Evolutionary conservation across 1,139 yeast genomes (phyloP).

Genomic region (Diutina mesorugosa): DNA sequence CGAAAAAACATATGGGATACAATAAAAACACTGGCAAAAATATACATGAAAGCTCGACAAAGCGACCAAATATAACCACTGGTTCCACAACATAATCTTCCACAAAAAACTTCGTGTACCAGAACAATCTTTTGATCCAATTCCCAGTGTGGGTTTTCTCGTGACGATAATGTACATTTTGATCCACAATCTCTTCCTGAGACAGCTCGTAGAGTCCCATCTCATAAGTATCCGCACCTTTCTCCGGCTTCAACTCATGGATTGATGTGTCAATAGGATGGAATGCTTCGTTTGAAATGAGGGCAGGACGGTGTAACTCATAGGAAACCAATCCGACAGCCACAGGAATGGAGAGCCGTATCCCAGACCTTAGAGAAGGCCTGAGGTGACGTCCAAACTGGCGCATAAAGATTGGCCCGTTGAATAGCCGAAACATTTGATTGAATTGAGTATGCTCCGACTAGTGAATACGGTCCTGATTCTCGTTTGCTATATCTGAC

Average conservation of each 20-base stretch:
- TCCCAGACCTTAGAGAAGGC: background rate
- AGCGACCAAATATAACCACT: conserved; percentile 49
- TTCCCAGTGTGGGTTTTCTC: conserved; percentile 14
- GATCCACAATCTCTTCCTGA: conserved; percentile 31
- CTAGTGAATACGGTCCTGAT: background rate
- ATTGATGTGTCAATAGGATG: background rate
- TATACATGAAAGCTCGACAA: conserved; percentile 50
- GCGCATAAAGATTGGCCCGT: background rate
- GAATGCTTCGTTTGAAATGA: background rate
- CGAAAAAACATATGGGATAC: conserved; percentile 46
- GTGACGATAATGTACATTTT: conserved; percentile 13
- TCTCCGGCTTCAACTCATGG: conserved; percentile 29
- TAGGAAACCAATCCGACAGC: background rate
- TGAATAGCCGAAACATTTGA: background rate
- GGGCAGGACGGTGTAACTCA: background rate
- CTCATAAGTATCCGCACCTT: conserved; percentile 51
- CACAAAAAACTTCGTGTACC: conserved; percentile 24
- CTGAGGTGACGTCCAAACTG: background rate
- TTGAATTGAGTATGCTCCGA: background rate
- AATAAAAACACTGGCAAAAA: conserved; percentile 59
- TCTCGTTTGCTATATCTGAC: background rate
- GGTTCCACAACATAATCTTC: conserved; percentile 58
- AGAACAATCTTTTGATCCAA: conserved; percentile 16
- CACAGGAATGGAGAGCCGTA: background rate
- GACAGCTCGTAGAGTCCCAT: conserved; percentile 55